Percentiles rank a stretch among this genome's conserved stretches.
phyloP scores from a whole-genome alignment of 2,329 filamentous ascomycete genomes.

The Ilyonectria sp. region DNA sequence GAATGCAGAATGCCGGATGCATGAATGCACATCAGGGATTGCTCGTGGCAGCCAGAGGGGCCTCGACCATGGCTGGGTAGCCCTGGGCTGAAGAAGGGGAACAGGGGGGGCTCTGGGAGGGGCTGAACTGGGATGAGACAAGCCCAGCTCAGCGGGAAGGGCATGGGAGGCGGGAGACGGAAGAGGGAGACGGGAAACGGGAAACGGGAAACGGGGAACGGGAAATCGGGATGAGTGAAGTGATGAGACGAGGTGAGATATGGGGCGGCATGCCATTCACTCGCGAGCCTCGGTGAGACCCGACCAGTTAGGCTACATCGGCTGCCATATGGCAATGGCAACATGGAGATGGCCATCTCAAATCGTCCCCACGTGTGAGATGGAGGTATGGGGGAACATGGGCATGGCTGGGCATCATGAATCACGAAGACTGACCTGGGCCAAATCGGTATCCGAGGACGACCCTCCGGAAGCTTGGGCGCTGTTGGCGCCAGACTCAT shows the following conservation, averaged over 20 bases:
- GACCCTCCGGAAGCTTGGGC: slow-evolving; percentile 31
- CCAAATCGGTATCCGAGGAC: slow-evolving; percentile 45
- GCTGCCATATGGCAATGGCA: not conserved
- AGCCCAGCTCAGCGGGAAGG: not conserved
- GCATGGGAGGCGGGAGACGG: not conserved
- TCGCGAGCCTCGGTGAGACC: not conserved
- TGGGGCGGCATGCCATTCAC: not conserved
- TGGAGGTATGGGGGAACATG: not conserved
- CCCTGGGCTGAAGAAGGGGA: slow-evolving; percentile 23
- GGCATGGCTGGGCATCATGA: not conserved
- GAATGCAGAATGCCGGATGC: slow-evolving; percentile 28
- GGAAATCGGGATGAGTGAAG: not conserved
- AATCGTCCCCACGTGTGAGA: not conserved
- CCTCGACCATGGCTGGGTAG: slow-evolving; percentile 42
- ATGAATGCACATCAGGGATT: slow-evolving; percentile 33
- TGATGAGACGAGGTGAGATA: slow-evolving; percentile 1
- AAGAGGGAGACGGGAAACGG: not conserved
- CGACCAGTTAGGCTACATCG: not conserved
- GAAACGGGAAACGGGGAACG: not conserved
- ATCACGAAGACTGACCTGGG: slow-evolving; percentile 40
- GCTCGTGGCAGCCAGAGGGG: slow-evolving; percentile 35
- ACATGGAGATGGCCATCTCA: not conserved
- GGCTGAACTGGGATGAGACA: not conserved
- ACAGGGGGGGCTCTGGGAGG: not conserved
- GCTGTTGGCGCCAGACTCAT: slow-evolving; percentile 31